Base-by-base conservation (phyloP, 257 asterid species). In the Plantago ovata region DNA sequence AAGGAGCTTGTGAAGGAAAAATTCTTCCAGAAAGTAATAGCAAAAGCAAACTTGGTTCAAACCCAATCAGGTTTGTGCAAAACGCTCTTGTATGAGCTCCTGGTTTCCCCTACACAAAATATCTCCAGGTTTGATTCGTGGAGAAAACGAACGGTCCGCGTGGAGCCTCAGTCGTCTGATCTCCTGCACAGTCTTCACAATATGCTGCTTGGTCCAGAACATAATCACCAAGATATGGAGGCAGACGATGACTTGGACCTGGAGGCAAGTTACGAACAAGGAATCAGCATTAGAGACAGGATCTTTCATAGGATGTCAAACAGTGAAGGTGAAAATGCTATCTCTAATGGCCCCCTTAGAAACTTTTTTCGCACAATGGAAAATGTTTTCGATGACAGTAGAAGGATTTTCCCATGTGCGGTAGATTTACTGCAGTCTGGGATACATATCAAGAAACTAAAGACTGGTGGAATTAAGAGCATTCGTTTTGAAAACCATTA, bases 191-290 rank as follows among this genome's bases (percentile, higher is more conserved):
- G 16, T 15, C 21, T 56, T 1, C 61, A 39, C 18, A 13, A 20
- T 33, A n/a, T 20, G 21, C 48, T 56, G 8, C n/a, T 56, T 16
- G 49, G 65, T 2, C 38, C 44, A 13, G 36, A 28, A 3, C 36
- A 28, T 28, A 8, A 28, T 28, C 36, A 28, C 36, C 36, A 28
- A 6, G 19, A 10, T 22, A 36, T 13, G 49, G 44, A 33, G 38
- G 49, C 46, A 14, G 42, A 38, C 1, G 60, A 46, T 2, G 50
- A 50, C 3, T 11, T 23, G 13, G 69, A 64, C 38, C 43, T 64
- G 56, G 62, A 64, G 54, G 61, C 69, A 33, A 18, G 13, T 49
- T 13, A 53, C 3, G 62, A 64, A 53, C 53, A 64, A 24, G 56
- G n/a, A 0, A 16, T 24, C 36, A 28, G 7, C 36, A 28, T 28